These are phyloP conservation scores for Botryotinia globosa DNA, from an alignment of 2,329 filamentous ascomycete genomes.

Conservation along the genomic window DNA sequence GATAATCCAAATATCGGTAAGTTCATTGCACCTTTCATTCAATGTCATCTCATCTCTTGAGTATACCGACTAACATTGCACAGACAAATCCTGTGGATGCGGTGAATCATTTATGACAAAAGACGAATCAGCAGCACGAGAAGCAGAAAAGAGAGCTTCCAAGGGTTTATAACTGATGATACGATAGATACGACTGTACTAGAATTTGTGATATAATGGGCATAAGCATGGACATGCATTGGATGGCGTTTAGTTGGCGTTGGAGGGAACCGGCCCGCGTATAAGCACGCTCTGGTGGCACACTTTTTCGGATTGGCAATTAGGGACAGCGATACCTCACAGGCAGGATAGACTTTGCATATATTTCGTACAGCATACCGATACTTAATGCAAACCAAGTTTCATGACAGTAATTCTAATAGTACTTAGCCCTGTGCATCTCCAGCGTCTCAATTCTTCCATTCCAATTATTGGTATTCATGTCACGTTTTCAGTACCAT, in stretches of 20 bases:
- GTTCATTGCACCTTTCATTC: constrained; percentile 41
- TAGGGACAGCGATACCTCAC: constrained; percentile 13
- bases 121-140: constrained; percentile 18
- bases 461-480: background rate
- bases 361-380: constrained; percentile 6
- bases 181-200: constrained; percentile 18
- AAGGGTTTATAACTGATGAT: constrained; percentile 33
- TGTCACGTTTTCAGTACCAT: background rate
- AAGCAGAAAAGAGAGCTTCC: constrained; percentile 1
- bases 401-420: background rate
- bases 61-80: constrained; percentile 22
- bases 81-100: constrained; percentile 94
- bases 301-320: background rate
- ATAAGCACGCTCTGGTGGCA: constrained; percentile 3
- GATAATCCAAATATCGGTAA: constrained; percentile 97
- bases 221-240: constrained; percentile 35
- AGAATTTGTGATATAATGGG: constrained; percentile 22
- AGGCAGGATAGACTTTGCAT: constrained; percentile 17
- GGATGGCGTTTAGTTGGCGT: constrained; percentile 29
- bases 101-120: constrained; percentile 91
- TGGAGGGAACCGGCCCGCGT: background rate
- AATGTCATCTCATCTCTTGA: background rate
- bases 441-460: background rate
- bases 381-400: constrained; percentile 1
- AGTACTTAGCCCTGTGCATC: background rate